Evolutionary conservation across 1,284 basidiomycete species (phyloP).

Genomic region (Rhodotorula glutinis): DNA sequence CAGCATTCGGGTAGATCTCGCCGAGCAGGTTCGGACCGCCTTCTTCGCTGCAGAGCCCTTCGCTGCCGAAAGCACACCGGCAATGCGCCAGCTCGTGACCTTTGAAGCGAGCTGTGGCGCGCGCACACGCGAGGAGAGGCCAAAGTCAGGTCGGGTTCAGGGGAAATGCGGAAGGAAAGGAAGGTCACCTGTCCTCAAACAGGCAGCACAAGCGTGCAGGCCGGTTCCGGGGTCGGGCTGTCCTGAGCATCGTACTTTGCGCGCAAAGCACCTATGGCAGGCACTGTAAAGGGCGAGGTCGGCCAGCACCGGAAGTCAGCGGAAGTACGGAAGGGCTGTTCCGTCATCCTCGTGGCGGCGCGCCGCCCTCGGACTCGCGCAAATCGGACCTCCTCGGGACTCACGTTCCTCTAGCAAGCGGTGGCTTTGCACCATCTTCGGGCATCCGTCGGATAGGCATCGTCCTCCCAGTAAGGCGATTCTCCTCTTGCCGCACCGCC

Average conservation of each 20-base stretch:
- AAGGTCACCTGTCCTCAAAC: constrained; percentile 15
- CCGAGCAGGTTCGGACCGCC: constrained; percentile 19
- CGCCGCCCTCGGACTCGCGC: not conserved
- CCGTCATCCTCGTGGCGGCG: no score
- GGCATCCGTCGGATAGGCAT: constrained; percentile 30
- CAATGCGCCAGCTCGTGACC: constrained; percentile 19
- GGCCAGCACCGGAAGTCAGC: no score
- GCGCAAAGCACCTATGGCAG: constrained; percentile 28
- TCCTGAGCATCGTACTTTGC: constrained; percentile 27
- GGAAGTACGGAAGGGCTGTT: no score
- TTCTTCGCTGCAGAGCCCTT: constrained; percentile 30
- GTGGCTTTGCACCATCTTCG: constrained; percentile 17
- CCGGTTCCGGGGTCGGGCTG: constrained; percentile 15
- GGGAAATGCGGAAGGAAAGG: not conserved
- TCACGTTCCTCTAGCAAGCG: constrained; percentile 26
- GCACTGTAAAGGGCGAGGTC: constrained; percentile 6
- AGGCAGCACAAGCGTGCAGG: constrained; percentile 18
- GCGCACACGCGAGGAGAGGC: not conserved
- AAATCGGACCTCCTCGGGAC: not conserved
- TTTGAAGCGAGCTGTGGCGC: constrained; percentile 23
- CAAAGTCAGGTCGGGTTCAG: not conserved
- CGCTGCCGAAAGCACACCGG: constrained; percentile 26
- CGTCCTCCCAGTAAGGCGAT: not conserved
- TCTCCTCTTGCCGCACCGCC: no score
- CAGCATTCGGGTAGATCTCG: constrained; percentile 16